phyloP scores from a whole-genome alignment of 164 flowering plant species.

The Annona squamosa region DNA sequence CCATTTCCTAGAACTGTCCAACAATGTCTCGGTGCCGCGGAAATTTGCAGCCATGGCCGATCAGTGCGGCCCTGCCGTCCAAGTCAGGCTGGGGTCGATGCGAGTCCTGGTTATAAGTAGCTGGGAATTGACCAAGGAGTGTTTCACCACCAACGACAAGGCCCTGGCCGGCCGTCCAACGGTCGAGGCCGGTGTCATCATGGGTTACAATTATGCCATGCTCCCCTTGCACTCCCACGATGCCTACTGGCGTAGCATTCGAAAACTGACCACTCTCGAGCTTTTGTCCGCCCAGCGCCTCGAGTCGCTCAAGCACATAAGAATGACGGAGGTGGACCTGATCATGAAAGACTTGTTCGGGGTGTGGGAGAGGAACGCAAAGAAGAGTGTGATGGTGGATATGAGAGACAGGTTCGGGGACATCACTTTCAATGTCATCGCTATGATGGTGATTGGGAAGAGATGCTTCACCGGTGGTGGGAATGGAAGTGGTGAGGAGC shows the following conservation, averaged over 20 bases:
- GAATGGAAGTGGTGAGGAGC: neutral
- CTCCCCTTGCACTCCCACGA: neutral
- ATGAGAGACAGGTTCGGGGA: neutral
- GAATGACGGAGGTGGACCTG: neutral
- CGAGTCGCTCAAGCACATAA: constrained; percentile 3
- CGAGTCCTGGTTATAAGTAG: neutral
- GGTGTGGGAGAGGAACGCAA: neutral
- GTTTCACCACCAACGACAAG: constrained; percentile 9
- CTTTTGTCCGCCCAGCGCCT: neutral
- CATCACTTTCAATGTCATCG: neutral
- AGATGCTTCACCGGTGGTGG: neutral
- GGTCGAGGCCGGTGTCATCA: neutral
- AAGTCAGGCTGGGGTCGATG: neutral
- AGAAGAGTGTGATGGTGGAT: neutral
- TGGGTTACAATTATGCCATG: neutral
- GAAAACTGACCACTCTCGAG: neutral
- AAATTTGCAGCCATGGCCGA: constrained; percentile 1
- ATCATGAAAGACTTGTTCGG: constrained; percentile 2
- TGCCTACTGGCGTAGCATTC: constrained; percentile 4
- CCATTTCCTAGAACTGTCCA: constrained; percentile 1
- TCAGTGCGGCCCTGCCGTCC: constrained; percentile 5
- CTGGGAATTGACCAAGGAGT: neutral
- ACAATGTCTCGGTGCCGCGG: neutral
- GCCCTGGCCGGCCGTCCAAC: neutral
- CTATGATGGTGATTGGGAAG: constrained; percentile 2